Conservation (phyloP, 345 rosid species). For the Ricinus communis region DNA sequence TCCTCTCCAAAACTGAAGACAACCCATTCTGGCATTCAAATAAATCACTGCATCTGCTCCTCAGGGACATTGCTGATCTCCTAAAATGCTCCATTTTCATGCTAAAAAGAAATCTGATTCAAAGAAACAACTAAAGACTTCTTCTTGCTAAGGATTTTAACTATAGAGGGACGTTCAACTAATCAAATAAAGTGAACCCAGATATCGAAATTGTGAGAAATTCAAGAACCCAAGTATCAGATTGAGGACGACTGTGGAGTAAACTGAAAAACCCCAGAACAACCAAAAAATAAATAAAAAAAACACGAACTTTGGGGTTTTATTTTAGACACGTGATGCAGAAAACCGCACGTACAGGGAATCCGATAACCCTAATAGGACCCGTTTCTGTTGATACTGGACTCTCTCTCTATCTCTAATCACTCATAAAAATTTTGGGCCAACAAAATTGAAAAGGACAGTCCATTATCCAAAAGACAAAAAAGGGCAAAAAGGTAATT, state of each 20-base stretch:
- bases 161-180: background rate
- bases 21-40: slow-evolving; percentile 3
- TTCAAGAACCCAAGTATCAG: background rate
- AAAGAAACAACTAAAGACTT: background rate
- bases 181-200: background rate
- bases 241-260: background rate
- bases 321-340: slow-evolving; percentile 4
- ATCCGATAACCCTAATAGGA: background rate
- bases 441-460: background rate
- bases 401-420: too few species aligned
- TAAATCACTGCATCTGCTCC: slow-evolving; percentile 5
- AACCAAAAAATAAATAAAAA: too few species aligned
- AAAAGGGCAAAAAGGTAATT: slow-evolving; percentile 12
- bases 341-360: slow-evolving; percentile 7
- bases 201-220: background rate
- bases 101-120: background rate
- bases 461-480: background rate
- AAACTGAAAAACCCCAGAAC: slow-evolving; percentile 11
- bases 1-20: background rate
- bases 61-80: slow-evolving; percentile 12
- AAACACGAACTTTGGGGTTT: slow-evolving; percentile 14
- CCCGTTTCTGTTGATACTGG: background rate
- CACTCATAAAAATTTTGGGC: slow-evolving; percentile 3
- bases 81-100: slow-evolving; percentile 16
- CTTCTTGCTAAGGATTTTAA: too few species aligned